Evolutionary conservation across 2,329 filamentous ascomycete species (phyloP), one percentile per base, ranked within the genome.

Genomic region (Pezicula carpinea): DNA sequence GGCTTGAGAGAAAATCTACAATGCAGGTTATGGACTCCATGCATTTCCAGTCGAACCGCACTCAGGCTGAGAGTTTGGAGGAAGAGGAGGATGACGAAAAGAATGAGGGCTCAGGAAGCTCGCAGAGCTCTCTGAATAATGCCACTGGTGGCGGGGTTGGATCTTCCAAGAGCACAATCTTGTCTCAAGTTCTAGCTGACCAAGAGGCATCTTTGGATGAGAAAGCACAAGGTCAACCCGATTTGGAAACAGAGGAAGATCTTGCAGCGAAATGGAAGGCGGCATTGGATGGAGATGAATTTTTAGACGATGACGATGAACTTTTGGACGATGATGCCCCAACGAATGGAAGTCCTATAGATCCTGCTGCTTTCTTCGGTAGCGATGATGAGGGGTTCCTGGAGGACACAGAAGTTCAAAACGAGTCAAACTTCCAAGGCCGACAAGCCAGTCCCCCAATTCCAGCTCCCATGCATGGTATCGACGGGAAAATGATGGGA

Each of bases 321-420:
- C 76, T 83, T 35, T 72, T 87, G 11, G 79, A 81, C 8, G 81
- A 88, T 26, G 68, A 74, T 13, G 62, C 59, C 13, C 45, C 66
- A 2, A 61, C 64, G 21, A 70, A 70, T 29, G 50, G 60, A 4
- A 70, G 74, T 35, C 74, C 74, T 44, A 59, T 87, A 15, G 83
- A 88, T 54, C 75, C 82, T 1, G 70, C 79, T 21, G 75, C 76
- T 1, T 82, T 92, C 55, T 83, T 91, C 53, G 82, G 87, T 39
- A 91, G 91, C 55, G 91, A 96, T 63, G 87, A 88, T 54, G 87
- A 91, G 59, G 90, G 89, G 0, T 86, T 96, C 50, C 70, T 96
- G 8, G 84, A 95, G 6, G 90, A 65, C 22, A 53, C 41, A 8
- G 55, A 58, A 32, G 56, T 58, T 11, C 63, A 52, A 17, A 34